Base-by-base conservation (phyloP, 2,329 filamentous ascomycete species). In the Cadophora sp. region DNA sequence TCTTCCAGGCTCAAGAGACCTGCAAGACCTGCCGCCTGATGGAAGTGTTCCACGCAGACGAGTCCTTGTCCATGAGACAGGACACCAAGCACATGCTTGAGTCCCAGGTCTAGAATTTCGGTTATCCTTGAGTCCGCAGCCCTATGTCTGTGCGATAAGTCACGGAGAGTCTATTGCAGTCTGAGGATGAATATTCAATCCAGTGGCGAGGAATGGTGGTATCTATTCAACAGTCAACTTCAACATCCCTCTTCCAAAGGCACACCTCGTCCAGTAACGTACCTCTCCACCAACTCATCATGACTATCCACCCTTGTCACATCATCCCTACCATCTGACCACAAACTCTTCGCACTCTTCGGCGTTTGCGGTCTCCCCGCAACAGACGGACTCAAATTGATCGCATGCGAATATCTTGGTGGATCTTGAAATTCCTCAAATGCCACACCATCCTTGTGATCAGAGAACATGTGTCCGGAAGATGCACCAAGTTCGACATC, bases 251-350 rank as follows among this genome's bases (percentile, higher is more conserved):
- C 31, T n/a, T 46, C 43, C 4, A 43, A 53, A 6, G 6, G 14
- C 26, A 56, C 3, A 40, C n/a, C 37, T 12, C 4, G 12, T 37
- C 3, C 11, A 31, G 27, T 37, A 14, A 64, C 62, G 27, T n/a
- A 64, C 62, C 50, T 31, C 6, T 40, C 50, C 1, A 56, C 50
- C 31, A 64, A 31, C 12, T 64, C 62, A 26, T 65, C 63, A 24
- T 50, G 16, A 19, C 63, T 59, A 24, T 65, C 63, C 1, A 50
- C 53, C 34, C 55, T 65, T 8, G 40, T 65, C n/a, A 34, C 22
- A 29, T 65, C 62, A 37, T 65, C 55, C 40, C 22, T 50, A 6
- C 34, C 56, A 59, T 26, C 31, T 22, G 31, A 59, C 34, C 9
- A n/a, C n/a, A 26, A 1, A 48, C 40, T 62, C 24, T 26, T 27